A percentile compares a stretch with the other conserved stretches of the same genome.
phyloP scores from a whole-genome alignment of 768 basidiomycete species.

The Tephrocybe sp. region DNA sequence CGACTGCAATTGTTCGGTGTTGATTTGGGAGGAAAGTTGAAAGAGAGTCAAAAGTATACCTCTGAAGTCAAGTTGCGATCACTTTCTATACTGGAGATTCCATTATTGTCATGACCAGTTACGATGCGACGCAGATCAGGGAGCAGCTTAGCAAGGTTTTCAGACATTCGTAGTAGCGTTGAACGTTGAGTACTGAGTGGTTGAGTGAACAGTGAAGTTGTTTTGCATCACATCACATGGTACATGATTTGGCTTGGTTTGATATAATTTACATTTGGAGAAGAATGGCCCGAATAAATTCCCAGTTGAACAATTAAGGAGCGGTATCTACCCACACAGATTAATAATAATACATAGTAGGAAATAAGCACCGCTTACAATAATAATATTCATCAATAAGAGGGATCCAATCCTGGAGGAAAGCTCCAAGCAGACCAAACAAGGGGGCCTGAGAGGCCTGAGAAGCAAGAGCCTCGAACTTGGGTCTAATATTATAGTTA shows the following conservation, averaged over 20 bases:
- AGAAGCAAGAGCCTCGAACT: slow-evolving; percentile 62
- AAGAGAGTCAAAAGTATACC: slow-evolving; percentile 15
- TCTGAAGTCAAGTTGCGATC: slow-evolving; percentile 29
- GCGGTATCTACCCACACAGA: slow-evolving; percentile 33
- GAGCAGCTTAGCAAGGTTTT: slow-evolving; percentile 21
- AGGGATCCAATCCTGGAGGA: slow-evolving; percentile 85
- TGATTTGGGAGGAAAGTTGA: neutral
- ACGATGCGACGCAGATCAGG: slow-evolving; percentile 48
- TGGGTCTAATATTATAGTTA: slow-evolving; percentile 48
- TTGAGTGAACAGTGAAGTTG: neutral
- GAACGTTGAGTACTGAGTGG: neutral
- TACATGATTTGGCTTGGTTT: slow-evolving; percentile 5
- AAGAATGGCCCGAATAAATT: slow-evolving; percentile 4
- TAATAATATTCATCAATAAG: slow-evolving; percentile 90
- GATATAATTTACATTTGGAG: slow-evolving; percentile 14
- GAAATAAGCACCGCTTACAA: slow-evolving; percentile 50
- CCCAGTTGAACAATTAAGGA: slow-evolving; percentile 24
- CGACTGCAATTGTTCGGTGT: slow-evolving; percentile 18
- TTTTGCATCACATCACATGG: slow-evolving; percentile 12
- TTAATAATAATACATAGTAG: slow-evolving; percentile 7
- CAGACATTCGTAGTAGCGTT: slow-evolving; percentile 22
- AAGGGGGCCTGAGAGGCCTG: slow-evolving; percentile 55
- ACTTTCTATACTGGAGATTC: slow-evolving; percentile 37
- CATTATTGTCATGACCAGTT: slow-evolving; percentile 43
- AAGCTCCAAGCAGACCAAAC: slow-evolving; percentile 62